Percentiles rank a stretch among this genome's conserved stretches.
Evolutionary conservation across 2,329 filamentous ascomycete genomes (phyloP).

Genomic region (Xylaria sp.): DNA sequence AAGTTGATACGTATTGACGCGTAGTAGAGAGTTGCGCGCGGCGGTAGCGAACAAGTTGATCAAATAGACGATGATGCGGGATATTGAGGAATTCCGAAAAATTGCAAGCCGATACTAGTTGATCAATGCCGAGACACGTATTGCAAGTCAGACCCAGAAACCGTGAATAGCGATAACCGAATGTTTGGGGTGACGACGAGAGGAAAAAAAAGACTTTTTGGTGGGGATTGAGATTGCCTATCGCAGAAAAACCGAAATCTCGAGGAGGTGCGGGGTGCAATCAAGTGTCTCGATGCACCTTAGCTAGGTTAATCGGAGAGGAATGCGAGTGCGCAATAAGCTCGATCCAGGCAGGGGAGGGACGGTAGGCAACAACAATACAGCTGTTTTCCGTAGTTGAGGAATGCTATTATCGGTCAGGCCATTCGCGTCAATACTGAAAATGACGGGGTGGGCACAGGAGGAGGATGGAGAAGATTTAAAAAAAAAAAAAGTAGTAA

Average conservation of each 20-base stretch:
- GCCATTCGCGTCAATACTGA: conserved; percentile 34
- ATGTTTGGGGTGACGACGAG: conserved; percentile 10
- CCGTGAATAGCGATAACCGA: conserved; percentile 12
- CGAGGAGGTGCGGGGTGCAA: conserved; percentile 47
- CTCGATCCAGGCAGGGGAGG: conserved; percentile 22
- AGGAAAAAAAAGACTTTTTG: conserved; percentile 30
- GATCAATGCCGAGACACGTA: conserved; percentile 28
- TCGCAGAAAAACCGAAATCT: conserved; percentile 43
- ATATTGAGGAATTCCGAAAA: conserved; percentile 2
- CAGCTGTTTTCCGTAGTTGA: conserved; percentile 25
- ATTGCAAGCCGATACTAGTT: conserved; percentile 18
- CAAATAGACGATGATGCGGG: conserved; percentile 1
- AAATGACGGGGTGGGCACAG: conserved; percentile 26
- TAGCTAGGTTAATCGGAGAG: conserved; percentile 30
- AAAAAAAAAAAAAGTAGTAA: conserved; percentile 36
- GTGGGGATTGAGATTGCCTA: conserved; percentile 37
- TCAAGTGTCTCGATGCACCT: conserved; percentile 38
- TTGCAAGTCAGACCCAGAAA: conserved; percentile 4
- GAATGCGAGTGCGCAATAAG: conserved; percentile 27
- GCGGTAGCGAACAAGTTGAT: conserved; percentile 3
- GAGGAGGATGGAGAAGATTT: conserved; percentile 26
- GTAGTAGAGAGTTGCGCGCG: conserved; percentile 32
- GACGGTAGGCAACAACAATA: conserved; percentile 28
- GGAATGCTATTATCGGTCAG: conserved; percentile 33
- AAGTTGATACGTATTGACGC: conserved; percentile 33